Evolutionary conservation across 306 rosid genomes (phyloP).

Genomic region (Echinosophora koreensis): DNA sequence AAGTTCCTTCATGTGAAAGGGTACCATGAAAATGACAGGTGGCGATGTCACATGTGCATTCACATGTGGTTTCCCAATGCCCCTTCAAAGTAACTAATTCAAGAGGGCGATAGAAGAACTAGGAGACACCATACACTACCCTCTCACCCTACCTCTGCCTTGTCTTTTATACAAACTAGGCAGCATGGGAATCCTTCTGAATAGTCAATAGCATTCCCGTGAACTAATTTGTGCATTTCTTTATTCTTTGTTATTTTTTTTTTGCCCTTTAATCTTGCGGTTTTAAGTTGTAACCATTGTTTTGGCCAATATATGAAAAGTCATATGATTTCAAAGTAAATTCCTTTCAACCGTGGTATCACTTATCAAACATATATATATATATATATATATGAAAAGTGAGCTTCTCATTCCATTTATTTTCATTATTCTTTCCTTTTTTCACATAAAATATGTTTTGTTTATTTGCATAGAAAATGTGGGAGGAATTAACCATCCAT

Average conservation of each 20-base stretch:
- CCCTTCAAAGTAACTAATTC: conserved; percentile 35
- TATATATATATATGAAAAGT: neutral
- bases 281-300: neutral
- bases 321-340: neutral
- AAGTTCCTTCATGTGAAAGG: conserved; percentile 52
- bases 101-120: conserved; percentile 43
- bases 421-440: neutral
- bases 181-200: conserved; percentile 36
- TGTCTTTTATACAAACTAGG: conserved; percentile 49
- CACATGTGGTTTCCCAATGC: conserved; percentile 54
- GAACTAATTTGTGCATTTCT: conserved; percentile 44
- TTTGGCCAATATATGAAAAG: conserved; percentile 12
- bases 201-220: conserved; percentile 56
- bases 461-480: conserved; percentile 13
- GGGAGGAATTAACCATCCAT: conserved; percentile 44
- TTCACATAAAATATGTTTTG: neutral
- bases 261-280: conserved; percentile 2
- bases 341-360: conserved; percentile 26
- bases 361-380: conserved; percentile 2
- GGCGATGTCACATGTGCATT: conserved; percentile 60
- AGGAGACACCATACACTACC: conserved; percentile 49
- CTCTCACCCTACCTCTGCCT: conserved; percentile 39
- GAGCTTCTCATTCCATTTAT: neutral
- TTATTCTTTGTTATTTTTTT: neutral
- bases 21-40: conserved; percentile 51